A percentile compares a stretch with the other conserved stretches of the same genome.
These are phyloP conservation scores for Diutina siamensis DNA, from an alignment of 1,139 yeast genomes.

Conservation along the genomic window DNA sequence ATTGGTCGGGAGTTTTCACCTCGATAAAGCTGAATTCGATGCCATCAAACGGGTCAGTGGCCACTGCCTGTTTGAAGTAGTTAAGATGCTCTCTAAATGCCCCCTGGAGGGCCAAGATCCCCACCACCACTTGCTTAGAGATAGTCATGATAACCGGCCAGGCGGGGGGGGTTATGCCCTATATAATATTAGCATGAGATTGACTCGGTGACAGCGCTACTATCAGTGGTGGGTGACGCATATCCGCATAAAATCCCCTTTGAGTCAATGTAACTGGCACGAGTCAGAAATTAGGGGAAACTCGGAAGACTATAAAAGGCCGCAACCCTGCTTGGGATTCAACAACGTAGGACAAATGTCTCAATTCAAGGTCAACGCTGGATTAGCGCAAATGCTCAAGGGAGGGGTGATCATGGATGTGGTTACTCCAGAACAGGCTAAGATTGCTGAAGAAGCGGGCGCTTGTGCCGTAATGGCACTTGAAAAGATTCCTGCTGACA, in stretches of 20 bases:
- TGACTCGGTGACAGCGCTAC: not conserved
- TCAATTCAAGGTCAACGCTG: constrained; percentile 59
- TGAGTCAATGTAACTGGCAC: not conserved
- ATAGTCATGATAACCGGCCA: not conserved
- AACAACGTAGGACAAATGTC: too few species aligned
- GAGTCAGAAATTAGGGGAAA: not conserved
- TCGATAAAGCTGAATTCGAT: constrained; percentile 25
- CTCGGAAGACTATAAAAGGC: not conserved
- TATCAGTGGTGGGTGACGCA: too few species aligned
- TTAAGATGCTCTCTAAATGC: constrained; percentile 66
- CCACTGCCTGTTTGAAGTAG: constrained; percentile 32
- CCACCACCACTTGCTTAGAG: constrained; percentile 23
- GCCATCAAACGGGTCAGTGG: constrained; percentile 12
- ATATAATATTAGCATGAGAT: not conserved
- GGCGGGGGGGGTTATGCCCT: too few species aligned
- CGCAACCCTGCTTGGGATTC: too few species aligned
- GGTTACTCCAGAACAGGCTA: constrained; percentile 35
- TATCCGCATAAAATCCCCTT: not conserved
- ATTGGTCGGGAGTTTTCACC: constrained; percentile 42
- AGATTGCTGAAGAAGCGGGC: constrained; percentile 72
- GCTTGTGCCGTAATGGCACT: constrained; percentile 90
- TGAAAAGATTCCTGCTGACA: constrained; percentile 80
- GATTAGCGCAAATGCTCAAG: constrained; percentile 81
- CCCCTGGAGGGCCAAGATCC: constrained; percentile 74
- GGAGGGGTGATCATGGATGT: constrained; percentile 54